Evolutionary conservation across 345 rosid genomes (phyloP), one percentile per base, ranked within the genome.

Genomic region (Alliaria petiolata): DNA sequence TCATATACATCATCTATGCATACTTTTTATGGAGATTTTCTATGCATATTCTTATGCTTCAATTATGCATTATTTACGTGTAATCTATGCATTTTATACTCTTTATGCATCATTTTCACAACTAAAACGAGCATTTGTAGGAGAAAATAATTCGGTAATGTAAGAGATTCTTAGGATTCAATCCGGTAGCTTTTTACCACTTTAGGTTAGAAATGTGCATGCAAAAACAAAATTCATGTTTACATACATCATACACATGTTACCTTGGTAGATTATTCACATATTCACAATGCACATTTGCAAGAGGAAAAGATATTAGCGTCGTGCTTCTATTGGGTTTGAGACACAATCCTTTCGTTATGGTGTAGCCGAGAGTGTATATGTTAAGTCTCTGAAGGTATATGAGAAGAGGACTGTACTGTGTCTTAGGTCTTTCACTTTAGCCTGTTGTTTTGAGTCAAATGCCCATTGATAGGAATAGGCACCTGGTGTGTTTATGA

Each of bases 231-330:
- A 35, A 2, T 11, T 51, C 36, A 42, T 69, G 55, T 46, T 54
- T 25, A 12, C 46, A 35, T 12, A 60, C 40, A 58, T 58, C 58
- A 13, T 30, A 59, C 15, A 15, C 60, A 16, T 49, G 22, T 49
- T 47, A 19, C 42, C 38, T 36, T 34, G 16, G 47, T 70, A 45
- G 45, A 68, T 44, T 56, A 55, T 68, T 33, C 40, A 66, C 53
- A 43, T 6, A 19, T 35, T 20, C 20, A 22, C 13, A 8, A 67
- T 53, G 51, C 49, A 34, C 59, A 39, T 39, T 42, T 54, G 19
- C 22, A 16, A 13, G 43, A 42, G 55, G 13, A 26, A 26, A 25
- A 20, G 7, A 22, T 47, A 36, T 25, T 47, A 35, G 15, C 36
- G 5, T 35, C 35, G 35, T 22, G 14, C 67, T 26, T 69, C 3